Percentiles rank a stretch among this genome's conserved stretches.
These are phyloP conservation scores for Trichosporon sp. DNA, from an alignment of 1,284 basidiomycete genomes.

Conservation along the genomic window DNA sequence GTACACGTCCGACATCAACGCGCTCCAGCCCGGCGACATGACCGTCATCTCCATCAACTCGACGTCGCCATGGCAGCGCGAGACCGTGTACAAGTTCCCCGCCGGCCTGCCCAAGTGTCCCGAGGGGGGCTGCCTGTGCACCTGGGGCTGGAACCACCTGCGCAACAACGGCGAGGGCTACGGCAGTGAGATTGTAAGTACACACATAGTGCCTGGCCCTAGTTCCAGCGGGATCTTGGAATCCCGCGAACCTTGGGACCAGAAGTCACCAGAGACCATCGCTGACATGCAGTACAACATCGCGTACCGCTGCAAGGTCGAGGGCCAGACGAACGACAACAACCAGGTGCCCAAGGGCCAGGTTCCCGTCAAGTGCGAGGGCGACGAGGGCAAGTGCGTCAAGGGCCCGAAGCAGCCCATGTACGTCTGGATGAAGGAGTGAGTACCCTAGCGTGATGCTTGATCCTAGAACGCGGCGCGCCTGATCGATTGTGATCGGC, in stretches of 20 bases:
- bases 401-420: conserved; percentile 28
- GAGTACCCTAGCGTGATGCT: background rate
- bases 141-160: conserved; percentile 63
- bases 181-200: conserved; percentile 18
- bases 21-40: conserved; percentile 63
- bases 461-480: background rate
- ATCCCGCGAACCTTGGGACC: no score
- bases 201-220: no score
- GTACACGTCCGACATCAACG: conserved; percentile 58
- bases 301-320: conserved; percentile 66
- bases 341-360: conserved; percentile 50
- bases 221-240: background rate
- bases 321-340: conserved; percentile 43
- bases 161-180: conserved; percentile 15
- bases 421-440: conserved; percentile 14
- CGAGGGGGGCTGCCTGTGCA: conserved; percentile 61
- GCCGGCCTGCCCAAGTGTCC: conserved; percentile 64
- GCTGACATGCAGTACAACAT: conserved; percentile 57
- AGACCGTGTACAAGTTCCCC: conserved; percentile 62
- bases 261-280: background rate
- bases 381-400: conserved; percentile 33
- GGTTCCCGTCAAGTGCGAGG: conserved; percentile 35
- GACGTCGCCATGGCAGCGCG: conserved; percentile 62
- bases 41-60: conserved; percentile 68
- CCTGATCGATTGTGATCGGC: background rate